Conservation (phyloP, 345 rosid genomes). For the Leavenworthia alabamica region DNA sequence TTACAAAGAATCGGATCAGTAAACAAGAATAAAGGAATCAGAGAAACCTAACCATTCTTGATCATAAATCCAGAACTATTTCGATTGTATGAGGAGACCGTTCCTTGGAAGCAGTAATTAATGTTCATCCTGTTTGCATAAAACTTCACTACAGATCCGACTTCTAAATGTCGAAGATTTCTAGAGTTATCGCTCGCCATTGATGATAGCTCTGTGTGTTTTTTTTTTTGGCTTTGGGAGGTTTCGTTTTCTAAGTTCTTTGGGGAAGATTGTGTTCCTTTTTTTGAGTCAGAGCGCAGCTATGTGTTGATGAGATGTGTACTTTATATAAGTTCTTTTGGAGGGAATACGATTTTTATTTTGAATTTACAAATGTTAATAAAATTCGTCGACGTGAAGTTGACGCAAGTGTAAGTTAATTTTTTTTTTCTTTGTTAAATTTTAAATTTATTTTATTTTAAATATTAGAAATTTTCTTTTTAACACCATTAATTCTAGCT, state of each 20-base stretch:
- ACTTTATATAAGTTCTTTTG: neutral
- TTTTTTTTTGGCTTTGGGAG: neutral
- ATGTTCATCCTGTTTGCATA: neutral
- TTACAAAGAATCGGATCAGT: neutral
- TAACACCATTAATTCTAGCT: too few relatives aligned
- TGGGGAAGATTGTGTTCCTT: neutral
- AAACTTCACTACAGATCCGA: neutral
- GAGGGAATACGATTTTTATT: neutral
- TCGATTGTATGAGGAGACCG: neutral
- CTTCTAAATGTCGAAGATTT: neutral
- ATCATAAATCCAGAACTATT: neutral
- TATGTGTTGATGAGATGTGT: neutral
- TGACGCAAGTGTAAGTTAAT: neutral
- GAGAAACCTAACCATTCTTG: neutral
- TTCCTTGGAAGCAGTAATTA: neutral
- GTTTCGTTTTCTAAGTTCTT: neutral
- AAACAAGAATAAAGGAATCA: neutral
- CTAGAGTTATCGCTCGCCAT: neutral
- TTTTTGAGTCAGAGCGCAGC: neutral
- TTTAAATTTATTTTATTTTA: neutral
- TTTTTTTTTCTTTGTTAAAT: neutral
- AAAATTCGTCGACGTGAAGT: neutral
- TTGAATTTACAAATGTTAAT: neutral
- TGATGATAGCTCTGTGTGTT: neutral
- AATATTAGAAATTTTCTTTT: too few relatives aligned